phyloP scores from a whole-genome alignment of 805 yeast species.

The Teunomyces gatunensis region DNA sequence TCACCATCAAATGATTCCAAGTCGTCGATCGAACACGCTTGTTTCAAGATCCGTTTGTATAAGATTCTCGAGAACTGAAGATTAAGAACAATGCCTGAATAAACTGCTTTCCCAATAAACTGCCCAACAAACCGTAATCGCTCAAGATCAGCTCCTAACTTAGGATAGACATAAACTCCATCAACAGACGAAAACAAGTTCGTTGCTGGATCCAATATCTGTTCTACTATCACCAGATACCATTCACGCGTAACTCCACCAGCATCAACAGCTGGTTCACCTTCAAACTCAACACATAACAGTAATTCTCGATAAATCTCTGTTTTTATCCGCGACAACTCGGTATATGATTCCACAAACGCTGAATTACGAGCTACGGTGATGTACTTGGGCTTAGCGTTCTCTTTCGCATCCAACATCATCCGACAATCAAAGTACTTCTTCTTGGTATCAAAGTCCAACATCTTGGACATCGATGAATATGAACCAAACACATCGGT shows the following conservation, averaged over 20 bases:
- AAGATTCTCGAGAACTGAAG: constrained; percentile 95
- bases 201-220: constrained; percentile 93
- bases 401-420: constrained; percentile 46
- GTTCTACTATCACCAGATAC: constrained; percentile 91
- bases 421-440: constrained; percentile 65
- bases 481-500: constrained; percentile 94
- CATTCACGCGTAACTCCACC: constrained; percentile 99
- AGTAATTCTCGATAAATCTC: constrained; percentile 70
- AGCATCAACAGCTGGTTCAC: constrained; percentile 96
- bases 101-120: constrained; percentile 90
- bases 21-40: constrained; percentile 80
- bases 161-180: constrained; percentile 92
- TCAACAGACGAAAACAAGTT: constrained; percentile 87
- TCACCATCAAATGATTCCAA: constrained; percentile 92
- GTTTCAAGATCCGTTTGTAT: constrained; percentile 79
- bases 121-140: constrained; percentile 91
- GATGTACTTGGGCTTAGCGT: constrained; percentile 50
- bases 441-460: constrained; percentile 93
- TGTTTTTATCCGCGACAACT: constrained; percentile 71
- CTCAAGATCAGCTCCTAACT: constrained; percentile 89
- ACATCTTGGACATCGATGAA: constrained; percentile 82
- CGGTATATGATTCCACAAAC: constrained; percentile 83
- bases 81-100: constrained; percentile 80
- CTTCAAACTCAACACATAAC: constrained; percentile 76
- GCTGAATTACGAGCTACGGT: constrained; percentile 85